Evolutionary conservation across 75 land plant genomes (phyloP).

Genomic region (Selaginella moellendorffii): DNA sequence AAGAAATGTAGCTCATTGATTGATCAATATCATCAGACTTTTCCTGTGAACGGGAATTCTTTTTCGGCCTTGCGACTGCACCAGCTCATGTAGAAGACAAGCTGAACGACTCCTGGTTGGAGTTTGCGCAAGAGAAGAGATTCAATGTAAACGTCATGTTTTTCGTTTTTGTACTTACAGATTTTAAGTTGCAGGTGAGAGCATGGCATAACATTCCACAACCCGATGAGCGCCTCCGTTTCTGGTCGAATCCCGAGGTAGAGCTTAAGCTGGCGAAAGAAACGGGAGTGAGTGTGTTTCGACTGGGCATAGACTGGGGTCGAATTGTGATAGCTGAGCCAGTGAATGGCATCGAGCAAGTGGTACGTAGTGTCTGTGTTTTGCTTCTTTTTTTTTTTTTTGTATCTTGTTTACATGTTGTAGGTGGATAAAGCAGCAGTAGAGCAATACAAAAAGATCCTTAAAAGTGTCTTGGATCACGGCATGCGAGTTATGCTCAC

Average conservation of each 20-base stretch:
- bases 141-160: neutral
- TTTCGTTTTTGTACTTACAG: neutral
- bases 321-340: conserved; percentile 27
- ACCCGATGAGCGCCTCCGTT: conserved; percentile 24
- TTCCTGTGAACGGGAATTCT: conserved; percentile 15
- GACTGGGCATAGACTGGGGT: conserved; percentile 31
- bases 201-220: conserved; percentile 26
- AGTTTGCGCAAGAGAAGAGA: conserved; percentile 14
- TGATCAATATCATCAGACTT: too few species aligned
- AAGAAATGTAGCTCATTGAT: too few species aligned
- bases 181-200: conserved; percentile 10
- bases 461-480: conserved; percentile 8
- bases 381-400: neutral
- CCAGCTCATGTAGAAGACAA: conserved; percentile 29
- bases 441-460: conserved; percentile 18
- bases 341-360: conserved; percentile 14
- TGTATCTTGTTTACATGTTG: neutral
- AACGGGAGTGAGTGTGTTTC: conserved; percentile 18
- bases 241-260: conserved; percentile 21
- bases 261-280: conserved; percentile 21
- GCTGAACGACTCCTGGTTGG: conserved; percentile 25
- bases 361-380: conserved; percentile 8
- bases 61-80: conserved; percentile 32
- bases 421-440: conserved; percentile 24
- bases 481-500: conserved; percentile 18